Percentiles rank a stretch among this genome's conserved stretches.
These are phyloP conservation scores for Phytophthora ramorum DNA, from an alignment of 352 stramenopile species.

Conservation along the genomic window DNA sequence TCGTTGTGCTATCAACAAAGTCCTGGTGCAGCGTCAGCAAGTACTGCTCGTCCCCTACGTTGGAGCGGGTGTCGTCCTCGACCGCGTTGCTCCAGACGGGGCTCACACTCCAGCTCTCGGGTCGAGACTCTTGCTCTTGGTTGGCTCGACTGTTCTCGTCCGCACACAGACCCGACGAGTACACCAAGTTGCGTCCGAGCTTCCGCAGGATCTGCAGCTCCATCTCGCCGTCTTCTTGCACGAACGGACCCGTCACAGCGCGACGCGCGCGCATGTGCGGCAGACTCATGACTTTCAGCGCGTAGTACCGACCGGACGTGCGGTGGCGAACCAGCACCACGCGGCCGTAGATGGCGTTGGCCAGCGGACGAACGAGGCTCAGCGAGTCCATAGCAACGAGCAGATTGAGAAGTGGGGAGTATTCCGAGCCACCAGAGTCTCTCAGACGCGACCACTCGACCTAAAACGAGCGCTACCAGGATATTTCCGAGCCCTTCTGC, in stretches of 20 bases:
- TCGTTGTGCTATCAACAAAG: slow-evolving; percentile 53
- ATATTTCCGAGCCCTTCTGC: slow-evolving; percentile 12
- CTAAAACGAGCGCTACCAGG: slow-evolving; percentile 15
- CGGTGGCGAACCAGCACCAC: slow-evolving; percentile 54
- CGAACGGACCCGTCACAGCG: slow-evolving; percentile 45
- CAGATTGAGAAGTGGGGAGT: slow-evolving; percentile 20
- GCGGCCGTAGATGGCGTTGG: slow-evolving; percentile 61
- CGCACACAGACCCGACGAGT: neutral
- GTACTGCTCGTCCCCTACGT: slow-evolving; percentile 31
- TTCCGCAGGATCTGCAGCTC: slow-evolving; percentile 54
- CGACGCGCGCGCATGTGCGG: slow-evolving; percentile 55
- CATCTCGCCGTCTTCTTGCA: slow-evolving; percentile 52
- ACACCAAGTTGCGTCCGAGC: slow-evolving; percentile 44
- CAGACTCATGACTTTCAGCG: slow-evolving; percentile 75
- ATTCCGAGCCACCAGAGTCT: slow-evolving; percentile 11
- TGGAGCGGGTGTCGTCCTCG: neutral
- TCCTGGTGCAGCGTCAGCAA: slow-evolving; percentile 57
- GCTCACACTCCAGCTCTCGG: slow-evolving; percentile 34
- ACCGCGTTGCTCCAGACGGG: slow-evolving; percentile 34
- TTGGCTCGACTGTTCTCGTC: slow-evolving; percentile 4
- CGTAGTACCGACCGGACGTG: slow-evolving; percentile 40
- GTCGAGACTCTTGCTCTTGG: neutral
- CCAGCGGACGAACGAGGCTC: slow-evolving; percentile 46
- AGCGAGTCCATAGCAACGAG: slow-evolving; percentile 53
- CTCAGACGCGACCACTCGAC: slow-evolving; percentile 10